phyloP scores from a whole-genome alignment of 2,329 filamentous ascomycete species.

The Colletotrichum chlorophyti region DNA sequence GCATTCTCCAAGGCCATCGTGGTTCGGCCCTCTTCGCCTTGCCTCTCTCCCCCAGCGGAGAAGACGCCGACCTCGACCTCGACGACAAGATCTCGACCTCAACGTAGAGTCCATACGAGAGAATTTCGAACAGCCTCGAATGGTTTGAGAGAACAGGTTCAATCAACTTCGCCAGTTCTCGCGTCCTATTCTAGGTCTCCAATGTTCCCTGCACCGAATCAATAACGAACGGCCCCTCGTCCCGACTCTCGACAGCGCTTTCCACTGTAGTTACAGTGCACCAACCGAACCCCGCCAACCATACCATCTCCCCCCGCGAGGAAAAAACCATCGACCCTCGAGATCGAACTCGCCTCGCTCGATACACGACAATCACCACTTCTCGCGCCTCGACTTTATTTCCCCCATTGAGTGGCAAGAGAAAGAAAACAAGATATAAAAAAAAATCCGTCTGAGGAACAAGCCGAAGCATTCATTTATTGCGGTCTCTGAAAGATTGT shows the following conservation, averaged over 20 bases:
- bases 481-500: conserved; percentile 33
- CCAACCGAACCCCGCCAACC: neutral
- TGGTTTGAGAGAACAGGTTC: neutral
- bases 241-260: neutral
- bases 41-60: neutral
- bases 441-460: conserved; percentile 21
- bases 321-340: neutral
- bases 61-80: conserved; percentile 12
- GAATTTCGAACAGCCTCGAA: neutral
- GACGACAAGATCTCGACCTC: neutral
- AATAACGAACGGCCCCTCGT: conserved; percentile 26
- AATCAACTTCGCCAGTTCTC: too few species aligned
- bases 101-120: neutral
- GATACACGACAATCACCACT: conserved; percentile 9
- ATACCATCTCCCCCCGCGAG: conserved; percentile 13
- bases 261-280: neutral
- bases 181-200: neutral
- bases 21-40: conserved; percentile 19
- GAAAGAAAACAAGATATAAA: too few species aligned
- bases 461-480: conserved; percentile 43
- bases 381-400: neutral
- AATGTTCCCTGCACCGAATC: conserved; percentile 24
- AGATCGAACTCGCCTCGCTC: conserved; percentile 2
- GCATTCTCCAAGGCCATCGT: conserved; percentile 16
- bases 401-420: conserved; percentile 25